Evolutionary conservation across 2,329 filamentous ascomycete species (phyloP).

Genomic region (Pseudophaeomoniella oleicola): DNA sequence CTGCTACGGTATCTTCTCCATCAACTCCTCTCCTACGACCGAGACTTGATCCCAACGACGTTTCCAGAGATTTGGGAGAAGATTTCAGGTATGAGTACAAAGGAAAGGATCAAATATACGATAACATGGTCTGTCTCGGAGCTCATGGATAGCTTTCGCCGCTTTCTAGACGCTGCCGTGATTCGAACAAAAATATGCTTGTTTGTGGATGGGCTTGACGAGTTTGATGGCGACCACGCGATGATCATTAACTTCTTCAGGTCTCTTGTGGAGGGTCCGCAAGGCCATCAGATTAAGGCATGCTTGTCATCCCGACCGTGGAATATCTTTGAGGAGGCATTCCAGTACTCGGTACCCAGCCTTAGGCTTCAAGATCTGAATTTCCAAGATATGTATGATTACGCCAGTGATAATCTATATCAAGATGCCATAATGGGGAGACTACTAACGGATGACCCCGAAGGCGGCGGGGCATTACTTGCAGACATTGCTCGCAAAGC

Average conservation of each 20-base stretch:
- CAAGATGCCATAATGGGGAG: constrained; percentile 6
- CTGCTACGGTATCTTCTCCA: constrained; percentile 4
- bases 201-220: constrained; percentile 31
- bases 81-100: not conserved
- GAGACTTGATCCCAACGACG: not conserved
- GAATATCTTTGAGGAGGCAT: constrained; percentile 23
- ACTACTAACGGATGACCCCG: constrained; percentile 1
- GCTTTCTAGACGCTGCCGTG: not conserved
- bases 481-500: constrained; percentile 19
- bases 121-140: not conserved
- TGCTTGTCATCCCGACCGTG: constrained; percentile 37
- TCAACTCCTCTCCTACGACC: constrained; percentile 2
- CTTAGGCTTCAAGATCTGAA: constrained; percentile 21
- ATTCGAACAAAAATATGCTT: constrained; percentile 1
- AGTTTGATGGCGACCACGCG: constrained; percentile 29
- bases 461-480: constrained; percentile 8
- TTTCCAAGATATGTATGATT: constrained; percentile 19
- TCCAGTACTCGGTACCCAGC: constrained; percentile 14
- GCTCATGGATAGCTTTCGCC: not conserved
- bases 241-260: constrained; percentile 32
- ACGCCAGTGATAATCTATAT: constrained; percentile 16
- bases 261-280: constrained; percentile 17
- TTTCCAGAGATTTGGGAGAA: constrained; percentile 1
- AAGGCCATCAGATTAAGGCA: constrained; percentile 15
- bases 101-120: not conserved